Evolutionary conservation across 192 early-diverging fungal species (phyloP).

Genomic region (Linnemannia zychae): DNA sequence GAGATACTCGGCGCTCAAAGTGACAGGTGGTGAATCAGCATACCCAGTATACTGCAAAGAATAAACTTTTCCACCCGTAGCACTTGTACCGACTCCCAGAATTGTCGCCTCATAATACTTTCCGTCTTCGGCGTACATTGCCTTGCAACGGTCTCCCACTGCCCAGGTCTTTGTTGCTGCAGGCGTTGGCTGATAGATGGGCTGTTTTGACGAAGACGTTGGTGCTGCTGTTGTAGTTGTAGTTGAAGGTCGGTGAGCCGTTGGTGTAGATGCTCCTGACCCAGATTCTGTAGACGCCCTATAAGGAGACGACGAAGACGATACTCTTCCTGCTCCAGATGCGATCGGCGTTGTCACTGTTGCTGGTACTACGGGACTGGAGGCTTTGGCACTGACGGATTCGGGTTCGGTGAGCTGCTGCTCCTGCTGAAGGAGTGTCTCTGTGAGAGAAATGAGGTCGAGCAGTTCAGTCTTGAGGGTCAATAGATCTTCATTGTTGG

Average conservation of each 20-base stretch:
- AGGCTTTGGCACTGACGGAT: conserved; percentile 12
- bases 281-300: background rate
- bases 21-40: conserved; percentile 64
- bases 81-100: conserved; percentile 59
- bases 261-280: background rate
- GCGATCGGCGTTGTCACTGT: background rate
- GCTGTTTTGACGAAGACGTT: conserved; percentile 22
- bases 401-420: conserved; percentile 2
- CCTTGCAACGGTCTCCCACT: conserved; percentile 72
- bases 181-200: conserved; percentile 30
- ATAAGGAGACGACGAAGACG: background rate
- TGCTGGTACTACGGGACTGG: background rate
- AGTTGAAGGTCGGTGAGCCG: background rate
- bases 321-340: background rate
- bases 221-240: background rate
- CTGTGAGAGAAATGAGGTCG: conserved; percentile 77
- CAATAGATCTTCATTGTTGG: conserved; percentile 75
- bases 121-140: conserved; percentile 75
- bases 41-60: conserved; percentile 76
- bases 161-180: conserved; percentile 52
- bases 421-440: conserved; percentile 57
- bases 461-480: conserved; percentile 75
- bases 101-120: conserved; percentile 76
- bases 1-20: conserved; percentile 62
- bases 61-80: conserved; percentile 59